Evolutionary conservation across 2,329 filamentous ascomycete species (phyloP), one percentile per base, ranked within the genome.

Genomic region (Penicillium aurantiogriseum): DNA sequence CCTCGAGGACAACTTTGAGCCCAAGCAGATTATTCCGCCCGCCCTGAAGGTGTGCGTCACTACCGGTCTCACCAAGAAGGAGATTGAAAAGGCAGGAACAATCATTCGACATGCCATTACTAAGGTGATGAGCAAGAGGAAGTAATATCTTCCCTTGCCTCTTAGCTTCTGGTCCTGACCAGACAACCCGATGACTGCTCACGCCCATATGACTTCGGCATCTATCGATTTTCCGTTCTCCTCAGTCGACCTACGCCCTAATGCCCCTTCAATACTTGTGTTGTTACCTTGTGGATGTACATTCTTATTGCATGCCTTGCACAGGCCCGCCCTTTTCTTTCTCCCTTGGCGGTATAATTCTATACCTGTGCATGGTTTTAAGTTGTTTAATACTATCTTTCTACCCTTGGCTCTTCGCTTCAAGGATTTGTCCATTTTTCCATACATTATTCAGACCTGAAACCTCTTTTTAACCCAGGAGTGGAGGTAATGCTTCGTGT

Each of bases 11-110:
- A 80, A 83, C 48, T 85, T 85, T 4, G 78, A 81, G 47, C 82
- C 86, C 15, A 88, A 88, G 70, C 89, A 92, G 57, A 82, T 85
- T 43, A 83, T 82, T 36, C 90, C 88, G 80, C 83, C 94, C 10
- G 91, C 91, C 0, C 82, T 99, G 61, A 97, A 97, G 77, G 85
- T 97, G 13, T 97, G 93, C 71, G 81, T 97, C 53, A 96, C 92
- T 0, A 90, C 85, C 5, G 94, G 90, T 1, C 79, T 99, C 61
- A 89, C 90, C 25, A 95, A 90, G 80, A 97, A 96, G 79, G 94
- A 99, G 74, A 89, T 92, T 54, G 95, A 99, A 78, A 96, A 95
- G 80, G 91, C 94, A 0, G 94, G 92, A 15, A 86, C 88, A 8
- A 87, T 85, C 10, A 92, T 99, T 65, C 83, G 93, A 59, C 92